These are phyloP conservation scores for Ziziphus jujuba DNA, from an alignment of 306 rosid genomes.

Conservation along the genomic window DNA sequence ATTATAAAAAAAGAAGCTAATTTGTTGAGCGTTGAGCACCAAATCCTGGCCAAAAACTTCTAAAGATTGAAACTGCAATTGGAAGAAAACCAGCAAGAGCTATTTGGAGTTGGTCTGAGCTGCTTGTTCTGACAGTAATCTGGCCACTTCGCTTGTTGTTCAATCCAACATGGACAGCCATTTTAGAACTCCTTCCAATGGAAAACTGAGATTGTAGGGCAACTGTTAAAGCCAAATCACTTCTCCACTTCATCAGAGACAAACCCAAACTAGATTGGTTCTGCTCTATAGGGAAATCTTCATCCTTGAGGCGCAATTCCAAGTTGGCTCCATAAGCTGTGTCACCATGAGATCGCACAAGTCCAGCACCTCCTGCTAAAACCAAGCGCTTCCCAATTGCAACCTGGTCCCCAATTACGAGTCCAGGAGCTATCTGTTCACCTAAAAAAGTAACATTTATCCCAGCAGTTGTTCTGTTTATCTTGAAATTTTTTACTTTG, in stretches of 20 bases:
- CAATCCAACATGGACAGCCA: slow-evolving; percentile 17
- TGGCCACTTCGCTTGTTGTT: slow-evolving; percentile 20
- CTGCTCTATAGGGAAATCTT: slow-evolving; percentile 15
- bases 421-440: slow-evolving; percentile 13
- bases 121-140: slow-evolving; percentile 24
- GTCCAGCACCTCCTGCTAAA: slow-evolving; percentile 23
- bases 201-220: slow-evolving; percentile 20
- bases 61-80: slow-evolving; percentile 19
- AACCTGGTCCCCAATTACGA: slow-evolving; percentile 26
- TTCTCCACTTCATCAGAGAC: slow-evolving; percentile 22
- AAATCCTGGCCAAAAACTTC: slow-evolving; percentile 9
- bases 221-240: slow-evolving; percentile 16
- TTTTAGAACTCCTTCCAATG: slow-evolving; percentile 19
- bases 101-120: slow-evolving; percentile 23
- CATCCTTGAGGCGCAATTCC: slow-evolving; percentile 18
- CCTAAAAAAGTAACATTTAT: slow-evolving; percentile 8
- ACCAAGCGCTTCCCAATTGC: slow-evolving; percentile 18
- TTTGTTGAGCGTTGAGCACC: neutral
- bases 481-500: slow-evolving; percentile 6
- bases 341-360: slow-evolving; percentile 9
- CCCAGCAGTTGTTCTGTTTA: slow-evolving; percentile 10
- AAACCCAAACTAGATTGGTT: slow-evolving; percentile 22
- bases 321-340: slow-evolving; percentile 28
- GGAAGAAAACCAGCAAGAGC: slow-evolving; percentile 30
- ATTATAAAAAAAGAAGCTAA: neutral